Evolutionary conservation across 306 rosid genomes (phyloP).

Genomic region (Cajanus cajan): DNA sequence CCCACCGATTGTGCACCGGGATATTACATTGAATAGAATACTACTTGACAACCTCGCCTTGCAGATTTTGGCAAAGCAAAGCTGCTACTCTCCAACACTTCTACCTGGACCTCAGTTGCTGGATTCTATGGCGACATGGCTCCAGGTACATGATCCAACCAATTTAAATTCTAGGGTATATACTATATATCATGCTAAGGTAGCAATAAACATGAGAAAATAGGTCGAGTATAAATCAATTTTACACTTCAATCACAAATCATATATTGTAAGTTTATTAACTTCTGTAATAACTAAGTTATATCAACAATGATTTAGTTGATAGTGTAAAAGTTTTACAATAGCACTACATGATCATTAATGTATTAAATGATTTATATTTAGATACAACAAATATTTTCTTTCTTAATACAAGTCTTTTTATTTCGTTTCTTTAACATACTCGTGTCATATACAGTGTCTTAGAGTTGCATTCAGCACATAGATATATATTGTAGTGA

Average conservation of each 20-base stretch:
- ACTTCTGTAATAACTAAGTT: too few species aligned
- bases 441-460: neutral
- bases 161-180: neutral
- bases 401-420: too few species aligned
- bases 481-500: neutral
- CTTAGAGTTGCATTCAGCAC: neutral
- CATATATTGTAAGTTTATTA: too few species aligned
- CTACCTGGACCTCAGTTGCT: constrained; percentile 59
- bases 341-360: too few species aligned
- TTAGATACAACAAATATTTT: too few species aligned
- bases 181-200: neutral
- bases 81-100: constrained; percentile 42
- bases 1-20: constrained; percentile 63
- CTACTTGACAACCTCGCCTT: constrained; percentile 55
- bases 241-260: too few species aligned
- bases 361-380: too few species aligned
- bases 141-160: constrained; percentile 49
- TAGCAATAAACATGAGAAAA: too few species aligned
- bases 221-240: too few species aligned
- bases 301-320: too few species aligned
- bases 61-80: constrained; percentile 72
- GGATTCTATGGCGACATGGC: constrained; percentile 87
- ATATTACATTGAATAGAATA: constrained; percentile 56
- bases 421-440: too few species aligned
- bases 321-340: too few species aligned